Conservation (phyloP, 164 flowering plant species). For the Aristolochia contorta region DNA sequence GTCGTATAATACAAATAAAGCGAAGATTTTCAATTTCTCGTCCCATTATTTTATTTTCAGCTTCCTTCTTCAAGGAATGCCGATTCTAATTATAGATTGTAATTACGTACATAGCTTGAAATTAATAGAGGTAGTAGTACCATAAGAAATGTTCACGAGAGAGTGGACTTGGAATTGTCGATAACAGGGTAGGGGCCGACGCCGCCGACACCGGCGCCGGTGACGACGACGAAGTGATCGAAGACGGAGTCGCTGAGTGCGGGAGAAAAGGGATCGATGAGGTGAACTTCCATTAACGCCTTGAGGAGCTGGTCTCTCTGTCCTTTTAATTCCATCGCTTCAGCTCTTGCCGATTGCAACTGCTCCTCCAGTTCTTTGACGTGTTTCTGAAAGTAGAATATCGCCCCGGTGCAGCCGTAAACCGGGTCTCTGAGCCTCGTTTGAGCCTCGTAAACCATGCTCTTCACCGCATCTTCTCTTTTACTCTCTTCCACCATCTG, state of each 20-base stretch:
- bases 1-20: no score
- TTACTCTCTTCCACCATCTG: slow-evolving; percentile 35
- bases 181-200: no score
- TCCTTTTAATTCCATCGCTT: slow-evolving; percentile 3
- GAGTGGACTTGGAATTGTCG: no score
- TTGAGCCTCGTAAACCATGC: slow-evolving; percentile 55
- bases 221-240: not conserved
- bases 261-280: slow-evolving; percentile 2
- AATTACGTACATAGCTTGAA: no score
- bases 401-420: slow-evolving; percentile 66
- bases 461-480: slow-evolving; percentile 58
- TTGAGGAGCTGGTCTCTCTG: slow-evolving; percentile 20
- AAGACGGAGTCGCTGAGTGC: not conserved
- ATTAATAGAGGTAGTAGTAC: no score
- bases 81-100: no score
- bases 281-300: slow-evolving; percentile 12
- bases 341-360: slow-evolving; percentile 17
- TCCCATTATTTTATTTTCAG: no score
- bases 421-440: slow-evolving; percentile 56
- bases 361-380: slow-evolving; percentile 61
- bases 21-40: no score
- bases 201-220: no score
- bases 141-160: no score
- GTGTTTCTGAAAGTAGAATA: slow-evolving; percentile 55
- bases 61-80: no score